Conservation (phyloP, 2,329 filamentous ascomycete genomes). For the Gliomastix tumulicola region DNA sequence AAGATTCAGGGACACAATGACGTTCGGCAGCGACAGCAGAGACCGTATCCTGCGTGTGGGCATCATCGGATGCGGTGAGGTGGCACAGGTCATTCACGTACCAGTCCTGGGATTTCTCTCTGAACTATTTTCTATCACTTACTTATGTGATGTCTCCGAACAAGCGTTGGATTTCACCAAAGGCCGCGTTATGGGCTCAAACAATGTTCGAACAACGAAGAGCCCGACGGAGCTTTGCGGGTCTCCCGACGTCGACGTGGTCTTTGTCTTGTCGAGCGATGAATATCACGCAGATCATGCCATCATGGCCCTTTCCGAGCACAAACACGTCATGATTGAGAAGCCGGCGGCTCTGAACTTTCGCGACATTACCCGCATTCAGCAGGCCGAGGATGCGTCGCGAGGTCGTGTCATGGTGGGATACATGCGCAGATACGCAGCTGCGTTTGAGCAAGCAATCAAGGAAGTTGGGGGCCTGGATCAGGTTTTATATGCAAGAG, state of each 20-base stretch:
- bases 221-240: constrained; percentile 32
- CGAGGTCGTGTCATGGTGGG: constrained; percentile 47
- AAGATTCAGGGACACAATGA: no score
- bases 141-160: constrained; percentile 43
- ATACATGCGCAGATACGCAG: constrained; percentile 54
- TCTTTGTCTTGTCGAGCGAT: constrained; percentile 45
- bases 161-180: constrained; percentile 11
- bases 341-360: constrained; percentile 48
- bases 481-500: constrained; percentile 47
- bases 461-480: constrained; percentile 43
- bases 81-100: no score
- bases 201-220: constrained; percentile 23
- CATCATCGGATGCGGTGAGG: no score
- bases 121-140: constrained; percentile 34
- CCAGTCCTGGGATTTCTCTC: constrained; percentile 36
- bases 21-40: no score
- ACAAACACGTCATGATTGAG: constrained; percentile 53
- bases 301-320: constrained; percentile 40
- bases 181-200: background rate
- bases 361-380: constrained; percentile 34
- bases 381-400: constrained; percentile 38
- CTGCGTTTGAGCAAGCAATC: constrained; percentile 44
- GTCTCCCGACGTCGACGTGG: constrained; percentile 38
- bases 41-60: no score
- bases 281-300: constrained; percentile 47